Conservation (phyloP, 176 grass and related monocot species). For the Musa acuminata region DNA sequence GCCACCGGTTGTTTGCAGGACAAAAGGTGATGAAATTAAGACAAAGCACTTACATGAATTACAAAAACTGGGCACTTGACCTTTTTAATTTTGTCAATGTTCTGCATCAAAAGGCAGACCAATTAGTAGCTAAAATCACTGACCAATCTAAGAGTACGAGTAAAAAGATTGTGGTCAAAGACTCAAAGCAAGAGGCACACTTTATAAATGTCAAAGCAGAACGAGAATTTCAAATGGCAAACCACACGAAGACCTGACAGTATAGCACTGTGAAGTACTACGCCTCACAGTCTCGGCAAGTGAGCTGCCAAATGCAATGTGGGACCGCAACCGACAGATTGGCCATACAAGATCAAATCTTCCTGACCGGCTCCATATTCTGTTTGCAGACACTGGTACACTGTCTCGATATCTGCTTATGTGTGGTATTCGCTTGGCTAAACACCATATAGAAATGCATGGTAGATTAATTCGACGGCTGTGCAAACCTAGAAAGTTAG, state of each 20-base stretch:
- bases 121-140: not conserved
- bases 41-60: conserved; percentile 79
- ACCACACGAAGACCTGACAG: conserved; percentile 86
- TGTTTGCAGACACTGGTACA: conserved; percentile 82
- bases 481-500: too few species aligned
- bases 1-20: not conserved
- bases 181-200: conserved; percentile 35
- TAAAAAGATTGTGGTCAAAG: conserved; percentile 1
- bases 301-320: conserved; percentile 84
- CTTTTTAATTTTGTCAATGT: conserved; percentile 98
- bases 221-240: conserved; percentile 90
- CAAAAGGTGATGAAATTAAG: too few species aligned
- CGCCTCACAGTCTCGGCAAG: conserved; percentile 77
- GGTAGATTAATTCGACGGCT: too few species aligned
- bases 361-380: conserved; percentile 95
- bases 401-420: conserved; percentile 98
- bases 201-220: conserved; percentile 99
- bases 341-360: conserved; percentile 91
- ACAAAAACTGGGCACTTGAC: conserved; percentile 91
- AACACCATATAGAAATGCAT: too few species aligned
- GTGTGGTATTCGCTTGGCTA: conserved; percentile 61
- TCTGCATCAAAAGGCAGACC: conserved; percentile 39
- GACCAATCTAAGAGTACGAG: not conserved
- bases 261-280: conserved; percentile 93
- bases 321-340: conserved; percentile 89